Evolutionary conservation across 108 stramenopile species (phyloP), one percentile per base, ranked within the genome.

Genomic region (Nitzschia sp.): DNA sequence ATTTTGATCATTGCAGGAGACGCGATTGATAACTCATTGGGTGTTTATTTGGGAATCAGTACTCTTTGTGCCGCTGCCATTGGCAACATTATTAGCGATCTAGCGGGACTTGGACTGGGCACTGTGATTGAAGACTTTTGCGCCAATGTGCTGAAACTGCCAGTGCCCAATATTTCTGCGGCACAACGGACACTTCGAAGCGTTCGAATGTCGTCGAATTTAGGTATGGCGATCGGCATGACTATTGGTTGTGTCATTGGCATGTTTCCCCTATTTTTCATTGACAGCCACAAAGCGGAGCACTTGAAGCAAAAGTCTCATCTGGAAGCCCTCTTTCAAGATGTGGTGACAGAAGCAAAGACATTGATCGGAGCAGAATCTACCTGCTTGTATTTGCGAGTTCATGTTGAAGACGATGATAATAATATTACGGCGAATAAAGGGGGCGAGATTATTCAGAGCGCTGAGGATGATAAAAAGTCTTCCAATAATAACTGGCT

Each of bases 41-140:
- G 98, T 29, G 93, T 97, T 0, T 68, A 68, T 27, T 75, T 99
- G 45, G 97, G 97, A 0, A 92, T 99, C 55, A 88, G 92, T 23
- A 99, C 98, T 6, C 68, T 99, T 64, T 96, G 97, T 54, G 98
- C 98, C 11, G 98, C 98, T 17, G 97, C 96, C 47, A 79, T 98
- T 45, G 97, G 96, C 0, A 96, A 97, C 56, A 88, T 91, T 54
- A 69, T 82, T 27, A 55, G 52, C 19, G 97, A 98, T 74, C 50
- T 96, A 11, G 80, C 81, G 4, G 97, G 97, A 11, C 85, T 97
- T 4, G 85, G 77, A 36, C 77, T 96, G 29, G 98, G 97, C 23
- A 91, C 94, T 8, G 60, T 81, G n/a, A 87, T 96, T 66, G 95
- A 94, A 77, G 88, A 92, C 53, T 89, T 83, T 84, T 81, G 76